phyloP scores from a whole-genome alignment of 2,329 filamentous ascomycete species.

The Arthrobotrys entomopaga region DNA sequence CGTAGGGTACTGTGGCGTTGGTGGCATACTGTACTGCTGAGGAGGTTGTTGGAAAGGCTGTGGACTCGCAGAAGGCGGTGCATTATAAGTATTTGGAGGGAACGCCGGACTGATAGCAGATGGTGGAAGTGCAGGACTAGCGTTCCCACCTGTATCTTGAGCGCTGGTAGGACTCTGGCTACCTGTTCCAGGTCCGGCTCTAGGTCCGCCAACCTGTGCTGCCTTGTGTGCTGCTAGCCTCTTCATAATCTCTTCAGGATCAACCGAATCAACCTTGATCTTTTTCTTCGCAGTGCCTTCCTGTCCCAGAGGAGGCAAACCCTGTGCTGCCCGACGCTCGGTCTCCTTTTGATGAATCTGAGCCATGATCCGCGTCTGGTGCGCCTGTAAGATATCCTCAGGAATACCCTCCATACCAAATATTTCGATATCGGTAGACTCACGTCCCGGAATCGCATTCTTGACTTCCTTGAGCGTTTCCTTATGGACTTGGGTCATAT shows the following conservation, averaged over 20 bases:
- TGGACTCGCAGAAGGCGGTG: conserved; percentile 45
- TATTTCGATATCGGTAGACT: conserved; percentile 89
- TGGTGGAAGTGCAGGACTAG: conserved; percentile 63
- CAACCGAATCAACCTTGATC: conserved; percentile 79
- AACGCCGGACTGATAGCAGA: conserved; percentile 56
- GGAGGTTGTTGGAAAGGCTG: conserved; percentile 40
- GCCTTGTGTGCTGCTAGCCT: conserved; percentile 81
- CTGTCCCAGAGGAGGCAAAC: conserved; percentile 79
- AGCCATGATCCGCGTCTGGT: conserved; percentile 85
- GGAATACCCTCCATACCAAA: conserved; percentile 99
- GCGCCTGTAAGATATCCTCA: conserved; percentile 80
- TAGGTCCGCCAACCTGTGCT: conserved; percentile 70
- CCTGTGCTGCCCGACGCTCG: conserved; percentile 81
- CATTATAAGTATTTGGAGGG: conserved; percentile 67
- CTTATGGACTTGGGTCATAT: conserved; percentile 99
- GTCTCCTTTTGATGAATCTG: conserved; percentile 87
- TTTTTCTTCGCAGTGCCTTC: conserved; percentile 69
- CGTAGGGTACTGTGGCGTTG: conserved; percentile 42
- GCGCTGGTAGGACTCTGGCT: conserved; percentile 66
- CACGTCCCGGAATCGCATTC: conserved; percentile 87
- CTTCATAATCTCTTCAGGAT: conserved; percentile 79
- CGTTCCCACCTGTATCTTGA: conserved; percentile 67
- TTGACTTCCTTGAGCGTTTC: conserved; percentile 87
- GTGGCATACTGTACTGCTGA: conserved; percentile 39
- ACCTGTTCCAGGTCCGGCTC: conserved; percentile 70